Evolutionary conservation across 345 rosid species (phyloP).

Genomic region (Psidium friedrichsthalianum): DNA sequence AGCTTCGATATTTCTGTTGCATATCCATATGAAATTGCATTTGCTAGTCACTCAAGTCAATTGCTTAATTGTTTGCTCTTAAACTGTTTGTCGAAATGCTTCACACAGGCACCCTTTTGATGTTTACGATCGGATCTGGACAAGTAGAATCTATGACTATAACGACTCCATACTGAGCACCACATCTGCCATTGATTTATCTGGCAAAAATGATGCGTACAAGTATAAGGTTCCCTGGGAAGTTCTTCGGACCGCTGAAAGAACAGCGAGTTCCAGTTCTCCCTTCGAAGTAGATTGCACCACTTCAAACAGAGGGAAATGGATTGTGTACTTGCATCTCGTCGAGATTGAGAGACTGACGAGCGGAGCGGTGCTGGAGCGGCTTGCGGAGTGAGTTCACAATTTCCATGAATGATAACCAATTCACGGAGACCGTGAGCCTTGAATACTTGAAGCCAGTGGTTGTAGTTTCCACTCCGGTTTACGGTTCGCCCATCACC

Average conservation of each 20-base stretch:
- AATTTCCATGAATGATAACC: not conserved
- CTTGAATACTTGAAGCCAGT: not conserved
- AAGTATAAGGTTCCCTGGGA: not conserved
- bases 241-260: not conserved
- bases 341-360: slow-evolving; percentile 7
- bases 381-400: not conserved
- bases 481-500: accelerated
- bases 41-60: not conserved
- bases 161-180: accelerated
- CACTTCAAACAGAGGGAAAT: not conserved
- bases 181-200: not conserved
- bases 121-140: not conserved
- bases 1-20: not conserved
- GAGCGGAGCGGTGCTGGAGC: too few relatives aligned
- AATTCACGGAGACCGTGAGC: not conserved
- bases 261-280: accelerated
- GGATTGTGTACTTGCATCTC: not conserved
- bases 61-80: not conserved
- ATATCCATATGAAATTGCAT: not conserved
- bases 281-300: accelerated
- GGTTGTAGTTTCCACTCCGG: not conserved
- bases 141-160: accelerated
- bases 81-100: not conserved
- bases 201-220: not conserved
- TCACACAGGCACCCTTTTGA: not conserved